A percentile compares a stretch with the other conserved stretches of the same genome.
phyloP scores from a whole-genome alignment of 352 stramenopile species.

The Thalassiosira livingstoniorum region DNA sequence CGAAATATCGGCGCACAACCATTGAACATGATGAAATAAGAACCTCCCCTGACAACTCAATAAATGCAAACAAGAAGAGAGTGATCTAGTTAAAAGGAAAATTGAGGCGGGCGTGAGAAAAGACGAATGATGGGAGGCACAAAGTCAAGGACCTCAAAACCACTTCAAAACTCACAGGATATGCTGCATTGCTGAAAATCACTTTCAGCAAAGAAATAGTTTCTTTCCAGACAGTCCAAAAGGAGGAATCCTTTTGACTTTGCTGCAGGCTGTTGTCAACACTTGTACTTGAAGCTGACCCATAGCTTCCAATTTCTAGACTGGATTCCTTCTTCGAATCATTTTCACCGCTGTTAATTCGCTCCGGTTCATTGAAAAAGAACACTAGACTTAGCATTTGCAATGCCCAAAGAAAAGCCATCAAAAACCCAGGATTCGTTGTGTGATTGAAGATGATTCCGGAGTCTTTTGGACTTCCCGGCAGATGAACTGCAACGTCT shows the following conservation, averaged over 20 bases:
- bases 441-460: constrained; percentile 64
- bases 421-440: constrained; percentile 65
- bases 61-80: constrained; percentile 72
- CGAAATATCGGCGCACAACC: constrained; percentile 69
- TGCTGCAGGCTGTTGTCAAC: too few species aligned
- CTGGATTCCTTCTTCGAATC: not conserved
- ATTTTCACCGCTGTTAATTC: constrained; percentile 49
- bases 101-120: too few species aligned
- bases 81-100: constrained; percentile 62
- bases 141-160: too few species aligned
- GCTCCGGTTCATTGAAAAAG: constrained; percentile 67
- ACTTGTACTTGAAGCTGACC: not conserved
- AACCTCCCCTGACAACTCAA: constrained; percentile 70
- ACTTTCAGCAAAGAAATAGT: constrained; percentile 22
- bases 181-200: constrained; percentile 53
- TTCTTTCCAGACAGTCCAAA: constrained; percentile 19
- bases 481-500: constrained; percentile 64
- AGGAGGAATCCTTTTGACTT: constrained; percentile 6
- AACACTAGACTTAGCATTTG: constrained; percentile 61
- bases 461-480: constrained; percentile 37
- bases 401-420: constrained; percentile 66
- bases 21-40: constrained; percentile 80
- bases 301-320: constrained; percentile 7
- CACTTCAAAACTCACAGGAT: constrained; percentile 56
- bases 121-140: too few species aligned